phyloP scores from a whole-genome alignment of 2,329 filamentous ascomycete genomes.

The Claviceps fusiformis region DNA sequence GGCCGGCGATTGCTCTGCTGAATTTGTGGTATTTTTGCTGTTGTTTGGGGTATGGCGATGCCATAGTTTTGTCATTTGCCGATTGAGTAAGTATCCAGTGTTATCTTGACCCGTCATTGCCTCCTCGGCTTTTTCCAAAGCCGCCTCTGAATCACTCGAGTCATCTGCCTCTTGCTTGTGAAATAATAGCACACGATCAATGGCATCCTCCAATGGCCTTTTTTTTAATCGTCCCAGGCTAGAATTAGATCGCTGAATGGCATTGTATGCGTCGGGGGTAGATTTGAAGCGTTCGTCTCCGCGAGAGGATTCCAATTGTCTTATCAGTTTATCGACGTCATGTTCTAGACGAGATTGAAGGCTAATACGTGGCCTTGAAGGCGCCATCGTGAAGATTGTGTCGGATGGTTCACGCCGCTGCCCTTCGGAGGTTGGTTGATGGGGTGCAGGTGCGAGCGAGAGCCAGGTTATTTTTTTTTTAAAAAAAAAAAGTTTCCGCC shows the following conservation, averaged over 20 bases:
- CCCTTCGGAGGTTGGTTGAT: no score
- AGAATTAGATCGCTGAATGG: constrained; percentile 75
- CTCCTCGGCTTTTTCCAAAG: constrained; percentile 29
- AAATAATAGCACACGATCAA: constrained; percentile 67
- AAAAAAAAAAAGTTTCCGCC: not conserved
- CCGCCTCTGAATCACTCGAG: constrained; percentile 37
- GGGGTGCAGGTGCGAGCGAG: no score
- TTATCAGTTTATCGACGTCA: constrained; percentile 67
- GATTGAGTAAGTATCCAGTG: constrained; percentile 26
- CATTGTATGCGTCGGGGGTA: constrained; percentile 55
- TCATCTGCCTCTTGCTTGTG: constrained; percentile 51
- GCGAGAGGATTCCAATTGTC: constrained; percentile 57
- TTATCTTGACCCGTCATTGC: constrained; percentile 18
- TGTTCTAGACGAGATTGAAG: constrained; percentile 37
- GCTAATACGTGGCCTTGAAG: constrained; percentile 5
- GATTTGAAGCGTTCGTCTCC: constrained; percentile 27
- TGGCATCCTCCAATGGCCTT: constrained; percentile 66
- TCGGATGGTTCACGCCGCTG: no score
- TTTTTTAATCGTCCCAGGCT: constrained; percentile 74
- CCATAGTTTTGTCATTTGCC: constrained; percentile 29
- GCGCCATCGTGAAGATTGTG: not conserved
- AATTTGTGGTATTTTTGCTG: not conserved
- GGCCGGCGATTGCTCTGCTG: constrained; percentile 12
- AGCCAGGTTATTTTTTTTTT: no score
- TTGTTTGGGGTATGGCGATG: constrained; percentile 10